phyloP scores from a whole-genome alignment of 208 protist species.

The Wallacemonas sp. region DNA sequence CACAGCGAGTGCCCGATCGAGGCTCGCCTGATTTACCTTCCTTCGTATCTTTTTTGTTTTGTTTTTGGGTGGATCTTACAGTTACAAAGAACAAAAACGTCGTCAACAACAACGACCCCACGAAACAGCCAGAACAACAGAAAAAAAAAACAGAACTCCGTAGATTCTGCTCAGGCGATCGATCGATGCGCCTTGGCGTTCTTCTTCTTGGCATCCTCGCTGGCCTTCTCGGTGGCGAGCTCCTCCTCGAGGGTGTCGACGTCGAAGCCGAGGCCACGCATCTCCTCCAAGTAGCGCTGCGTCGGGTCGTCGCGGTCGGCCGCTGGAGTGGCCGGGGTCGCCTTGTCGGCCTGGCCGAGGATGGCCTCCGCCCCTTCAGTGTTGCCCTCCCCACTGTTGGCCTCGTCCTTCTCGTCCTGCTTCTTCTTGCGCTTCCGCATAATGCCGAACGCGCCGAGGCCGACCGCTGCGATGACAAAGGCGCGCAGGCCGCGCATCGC shows the following conservation, averaged over 20 bases:
- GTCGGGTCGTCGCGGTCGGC: constrained; percentile 48
- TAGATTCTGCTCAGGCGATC: too few relatives aligned
- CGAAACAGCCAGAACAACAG: too few relatives aligned
- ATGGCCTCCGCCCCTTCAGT: constrained; percentile 26
- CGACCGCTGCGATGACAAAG: constrained; percentile 58
- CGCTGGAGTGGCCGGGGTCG: background rate
- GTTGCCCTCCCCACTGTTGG: constrained; percentile 1
- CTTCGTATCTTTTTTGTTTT: too few relatives aligned
- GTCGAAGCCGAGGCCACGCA: constrained; percentile 82
- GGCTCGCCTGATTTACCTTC: too few relatives aligned
- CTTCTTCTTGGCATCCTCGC: constrained; percentile 13
- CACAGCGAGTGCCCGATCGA: too few relatives aligned
- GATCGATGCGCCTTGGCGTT: background rate
- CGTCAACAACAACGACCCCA: too few relatives aligned
- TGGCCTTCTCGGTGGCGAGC: constrained; percentile 32
- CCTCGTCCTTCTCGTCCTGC: constrained; percentile 19
- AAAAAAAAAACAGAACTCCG: too few relatives aligned
- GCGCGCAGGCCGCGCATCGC: constrained; percentile 67
- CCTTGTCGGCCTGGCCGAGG: background rate
- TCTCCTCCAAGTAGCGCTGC: constrained; percentile 76
- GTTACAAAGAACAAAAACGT: too few relatives aligned
- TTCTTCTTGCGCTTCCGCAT: constrained; percentile 47
- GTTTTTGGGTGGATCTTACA: too few relatives aligned
- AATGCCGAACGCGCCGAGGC: constrained; percentile 50
- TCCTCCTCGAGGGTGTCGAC: constrained; percentile 85